Percentiles rank a stretch among this genome's conserved stretches.
phyloP scores from a whole-genome alignment of 805 yeast genomes.

The Middelhovenomyces tepae region DNA sequence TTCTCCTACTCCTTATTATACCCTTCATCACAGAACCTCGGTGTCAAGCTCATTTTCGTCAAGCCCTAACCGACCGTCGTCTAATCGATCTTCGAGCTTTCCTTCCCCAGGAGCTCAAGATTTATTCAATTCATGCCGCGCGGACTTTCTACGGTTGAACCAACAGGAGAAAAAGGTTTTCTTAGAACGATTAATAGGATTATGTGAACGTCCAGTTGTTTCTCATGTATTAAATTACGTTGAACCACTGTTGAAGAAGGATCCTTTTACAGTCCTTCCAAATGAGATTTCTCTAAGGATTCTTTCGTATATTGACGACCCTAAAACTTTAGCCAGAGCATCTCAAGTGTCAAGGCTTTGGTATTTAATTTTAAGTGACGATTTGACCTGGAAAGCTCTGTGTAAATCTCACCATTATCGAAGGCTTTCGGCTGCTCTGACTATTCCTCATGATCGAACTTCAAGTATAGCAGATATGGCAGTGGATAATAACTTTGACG shows the following conservation, averaged over 20 bases:
- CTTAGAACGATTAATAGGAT: no score
- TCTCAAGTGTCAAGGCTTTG: conserved; percentile 85
- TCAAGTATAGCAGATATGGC: conserved; percentile 4
- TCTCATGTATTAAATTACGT: conserved; percentile 22
- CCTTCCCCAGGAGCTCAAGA: no score
- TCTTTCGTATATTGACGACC: conserved; percentile 75
- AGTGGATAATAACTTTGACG: conserved; percentile 4
- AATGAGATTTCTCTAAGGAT: conserved; percentile 75
- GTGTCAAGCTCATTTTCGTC: no score
- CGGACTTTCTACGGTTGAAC: no score
- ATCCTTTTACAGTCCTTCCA: conserved; percentile 50
- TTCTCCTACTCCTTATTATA: no score
- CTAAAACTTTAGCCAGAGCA: conserved; percentile 77
- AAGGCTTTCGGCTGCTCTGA: conserved; percentile 28
- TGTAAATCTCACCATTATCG: conserved; percentile 31
- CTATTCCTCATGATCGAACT: conserved; percentile 5
- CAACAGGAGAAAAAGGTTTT: no score
- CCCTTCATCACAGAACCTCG: no score
- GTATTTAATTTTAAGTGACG: conserved; percentile 38
- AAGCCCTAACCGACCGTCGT: no score
- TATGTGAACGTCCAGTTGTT: no score
- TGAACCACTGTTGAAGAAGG: conserved; percentile 31
- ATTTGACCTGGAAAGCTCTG: conserved; percentile 34
- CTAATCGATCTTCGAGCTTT: no score
- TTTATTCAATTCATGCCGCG: no score